Evolutionary conservation across 331 rosid species (phyloP).

Genomic region (Phaseolus coccineus): DNA sequence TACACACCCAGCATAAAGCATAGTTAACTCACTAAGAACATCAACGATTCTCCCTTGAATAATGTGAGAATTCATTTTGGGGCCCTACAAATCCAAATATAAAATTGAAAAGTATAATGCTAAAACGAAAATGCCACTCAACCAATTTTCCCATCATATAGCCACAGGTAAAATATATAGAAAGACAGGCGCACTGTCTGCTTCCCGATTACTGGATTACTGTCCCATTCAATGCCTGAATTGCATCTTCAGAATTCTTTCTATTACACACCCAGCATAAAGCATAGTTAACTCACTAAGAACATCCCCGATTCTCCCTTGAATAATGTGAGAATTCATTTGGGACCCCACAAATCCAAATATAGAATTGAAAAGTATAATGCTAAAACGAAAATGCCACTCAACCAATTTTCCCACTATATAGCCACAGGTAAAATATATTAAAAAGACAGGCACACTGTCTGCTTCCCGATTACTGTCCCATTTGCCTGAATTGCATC

Average conservation of each 20-base stretch:
- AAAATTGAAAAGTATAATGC: slow-evolving; percentile 27
- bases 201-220: no score
- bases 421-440: neutral
- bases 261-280: no score
- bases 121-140: neutral
- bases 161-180: neutral
- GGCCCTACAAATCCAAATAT: slow-evolving; percentile 10
- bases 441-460: no score
- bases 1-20: no score
- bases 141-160: neutral
- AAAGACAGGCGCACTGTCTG: no score
- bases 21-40: no score
- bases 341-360: slow-evolving; percentile 7
- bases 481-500: no score
- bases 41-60: neutral
- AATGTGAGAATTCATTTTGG: slow-evolving; percentile 16
- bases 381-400: slow-evolving; percentile 10
- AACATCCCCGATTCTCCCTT: neutral
- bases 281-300: no score
- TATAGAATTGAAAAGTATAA: slow-evolving; percentile 26
- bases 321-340: slow-evolving; percentile 16
- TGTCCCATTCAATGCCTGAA: no score
- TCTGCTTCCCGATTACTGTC: no score
- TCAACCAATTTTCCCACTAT: neutral
- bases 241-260: no score